These are phyloP conservation scores for Ascochyta lentis DNA, from an alignment of 2,329 filamentous ascomycete species.

Conservation along the genomic window DNA sequence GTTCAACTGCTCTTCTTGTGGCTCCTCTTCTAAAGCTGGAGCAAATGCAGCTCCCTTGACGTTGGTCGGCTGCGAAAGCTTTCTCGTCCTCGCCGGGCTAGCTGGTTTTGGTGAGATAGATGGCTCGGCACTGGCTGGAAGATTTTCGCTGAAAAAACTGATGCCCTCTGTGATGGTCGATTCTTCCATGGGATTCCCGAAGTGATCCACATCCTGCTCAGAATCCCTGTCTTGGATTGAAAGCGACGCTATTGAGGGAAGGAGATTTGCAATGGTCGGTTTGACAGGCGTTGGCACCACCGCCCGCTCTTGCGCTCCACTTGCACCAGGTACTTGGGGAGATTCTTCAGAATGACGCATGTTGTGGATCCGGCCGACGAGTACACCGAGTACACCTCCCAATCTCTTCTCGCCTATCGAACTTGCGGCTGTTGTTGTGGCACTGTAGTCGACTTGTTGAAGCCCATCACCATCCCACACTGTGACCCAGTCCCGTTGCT, in stretches of 20 bases:
- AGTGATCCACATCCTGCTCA: conserved; percentile 37
- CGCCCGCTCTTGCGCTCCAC: conserved; percentile 24
- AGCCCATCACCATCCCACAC: conserved; percentile 69
- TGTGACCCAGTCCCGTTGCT: conserved; percentile 62
- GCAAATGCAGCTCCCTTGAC: conserved; percentile 6
- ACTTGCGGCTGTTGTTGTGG: conserved; percentile 59
- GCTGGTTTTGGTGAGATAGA: conserved; percentile 5
- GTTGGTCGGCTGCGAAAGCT: conserved; percentile 1
- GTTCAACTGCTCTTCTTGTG: conserved; percentile 53
- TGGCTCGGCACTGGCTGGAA: conserved; percentile 18
- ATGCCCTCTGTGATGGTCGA: conserved; percentile 33
- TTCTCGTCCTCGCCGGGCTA: background rate
- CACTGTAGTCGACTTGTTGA: conserved; percentile 68
- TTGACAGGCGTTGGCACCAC: conserved; percentile 30
- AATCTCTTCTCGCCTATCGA: conserved; percentile 67
- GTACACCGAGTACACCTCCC: conserved; percentile 71
- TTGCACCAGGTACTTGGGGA: background rate
- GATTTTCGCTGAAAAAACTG: conserved; percentile 30
- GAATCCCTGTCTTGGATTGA: conserved; percentile 39
- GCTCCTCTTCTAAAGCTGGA: conserved; percentile 6
- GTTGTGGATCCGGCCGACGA: conserved; percentile 72
- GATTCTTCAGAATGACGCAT: conserved; percentile 50
- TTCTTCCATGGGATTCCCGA: conserved; percentile 36
- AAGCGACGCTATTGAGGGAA: conserved; percentile 28
- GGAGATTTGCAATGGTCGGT: conserved; percentile 16